phyloP scores from a whole-genome alignment of 2,329 filamentous ascomycete species.

The Verticillium klebahnii region DNA sequence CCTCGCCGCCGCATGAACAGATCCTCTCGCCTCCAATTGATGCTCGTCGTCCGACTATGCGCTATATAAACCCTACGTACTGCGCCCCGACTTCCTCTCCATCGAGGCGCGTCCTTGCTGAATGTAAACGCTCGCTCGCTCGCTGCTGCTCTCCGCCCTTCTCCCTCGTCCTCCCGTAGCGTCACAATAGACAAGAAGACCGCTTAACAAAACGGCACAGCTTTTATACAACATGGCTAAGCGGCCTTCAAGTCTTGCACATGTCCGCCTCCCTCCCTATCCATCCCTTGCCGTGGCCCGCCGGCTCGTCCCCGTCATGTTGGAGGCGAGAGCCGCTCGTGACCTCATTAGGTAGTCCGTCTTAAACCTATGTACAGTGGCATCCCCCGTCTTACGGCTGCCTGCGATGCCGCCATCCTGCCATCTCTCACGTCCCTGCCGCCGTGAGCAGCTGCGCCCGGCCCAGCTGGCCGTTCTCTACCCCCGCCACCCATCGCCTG shows the following conservation, averaged over 20 bases:
- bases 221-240: constrained; percentile 1
- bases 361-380: background rate
- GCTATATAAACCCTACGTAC: background rate
- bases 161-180: background rate
- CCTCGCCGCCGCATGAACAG: background rate
- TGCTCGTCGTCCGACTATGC: background rate
- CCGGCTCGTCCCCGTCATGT: background rate
- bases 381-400: background rate
- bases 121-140: constrained; percentile 1
- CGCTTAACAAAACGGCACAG: background rate
- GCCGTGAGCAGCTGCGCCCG: background rate
- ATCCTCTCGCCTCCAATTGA: background rate
- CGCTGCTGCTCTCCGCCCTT: background rate
- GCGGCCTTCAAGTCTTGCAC: background rate
- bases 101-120: background rate
- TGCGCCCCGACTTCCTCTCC: background rate
- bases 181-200: background rate
- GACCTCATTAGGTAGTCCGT: constrained; percentile 1
- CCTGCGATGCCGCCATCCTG: background rate
- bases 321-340: background rate
- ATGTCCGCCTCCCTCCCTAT: background rate
- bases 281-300: background rate
- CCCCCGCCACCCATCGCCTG: background rate
- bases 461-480: background rate
- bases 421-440: background rate